Conservation (phyloP, 192 early-diverging fungal species). For the Backusella westeae region DNA sequence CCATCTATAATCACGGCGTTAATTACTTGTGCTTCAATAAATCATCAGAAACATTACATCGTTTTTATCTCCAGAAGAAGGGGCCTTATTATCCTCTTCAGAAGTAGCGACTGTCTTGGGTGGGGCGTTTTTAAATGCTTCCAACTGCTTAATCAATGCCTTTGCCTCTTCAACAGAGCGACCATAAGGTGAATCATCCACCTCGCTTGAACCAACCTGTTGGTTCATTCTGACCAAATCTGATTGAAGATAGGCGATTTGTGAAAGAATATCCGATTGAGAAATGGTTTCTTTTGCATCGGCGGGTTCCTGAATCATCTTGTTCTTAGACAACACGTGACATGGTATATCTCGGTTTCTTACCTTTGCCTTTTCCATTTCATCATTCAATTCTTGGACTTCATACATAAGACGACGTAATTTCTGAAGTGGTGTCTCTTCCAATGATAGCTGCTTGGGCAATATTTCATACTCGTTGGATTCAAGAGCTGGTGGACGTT, state of each 20-base stretch:
- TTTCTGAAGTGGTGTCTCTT: constrained; percentile 75
- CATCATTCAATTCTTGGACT: constrained; percentile 75
- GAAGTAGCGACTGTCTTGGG: not conserved
- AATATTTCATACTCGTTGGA: constrained; percentile 55
- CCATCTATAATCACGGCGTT: constrained; percentile 29
- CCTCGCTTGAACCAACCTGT: constrained; percentile 31
- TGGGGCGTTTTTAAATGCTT: constrained; percentile 45
- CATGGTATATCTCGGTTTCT: not conserved
- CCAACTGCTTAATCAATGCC: constrained; percentile 49
- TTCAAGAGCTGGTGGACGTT: constrained; percentile 44
- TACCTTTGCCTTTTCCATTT: constrained; percentile 60
- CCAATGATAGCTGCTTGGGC: constrained; percentile 46
- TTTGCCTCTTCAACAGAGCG: constrained; percentile 45
- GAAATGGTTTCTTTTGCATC: constrained; percentile 38
- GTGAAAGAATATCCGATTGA: constrained; percentile 46
- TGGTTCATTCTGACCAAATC: constrained; percentile 49
- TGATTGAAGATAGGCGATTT: constrained; percentile 49
- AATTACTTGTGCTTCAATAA: not conserved
- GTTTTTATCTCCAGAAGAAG: not conserved
- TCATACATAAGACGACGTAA: constrained; percentile 78
- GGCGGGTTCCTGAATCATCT: constrained; percentile 1
- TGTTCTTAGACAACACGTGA: too few species aligned
- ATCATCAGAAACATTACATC: not conserved
- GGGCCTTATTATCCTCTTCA: not conserved
- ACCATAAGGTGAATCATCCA: constrained; percentile 32